Conservation (phyloP, 192 early-diverging fungal genomes). For the Phlyctochytrium arcticum region DNA sequence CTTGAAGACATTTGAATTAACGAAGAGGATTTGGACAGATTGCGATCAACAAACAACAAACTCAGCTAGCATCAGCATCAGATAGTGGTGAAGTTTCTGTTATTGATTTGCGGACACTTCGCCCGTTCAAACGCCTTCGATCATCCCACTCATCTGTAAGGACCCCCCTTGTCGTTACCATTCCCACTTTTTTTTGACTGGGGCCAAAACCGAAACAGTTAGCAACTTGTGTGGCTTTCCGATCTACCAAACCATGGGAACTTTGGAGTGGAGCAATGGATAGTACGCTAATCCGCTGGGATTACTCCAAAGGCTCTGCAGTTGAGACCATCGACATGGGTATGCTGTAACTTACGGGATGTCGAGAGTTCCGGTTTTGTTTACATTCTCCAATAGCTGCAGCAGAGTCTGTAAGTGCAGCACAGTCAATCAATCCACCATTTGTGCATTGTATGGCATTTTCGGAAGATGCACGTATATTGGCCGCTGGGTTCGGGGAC, state of each 20-base stretch:
- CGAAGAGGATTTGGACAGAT: neutral
- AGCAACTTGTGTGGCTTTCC: conserved; percentile 16
- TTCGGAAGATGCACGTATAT: neutral
- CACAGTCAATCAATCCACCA: conserved; percentile 26
- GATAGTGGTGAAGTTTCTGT: conserved; percentile 19
- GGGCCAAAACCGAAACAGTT: neutral
- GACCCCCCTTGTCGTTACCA: no score
- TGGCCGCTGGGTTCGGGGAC: conserved; percentile 23
- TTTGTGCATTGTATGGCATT: conserved; percentile 14
- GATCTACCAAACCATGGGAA: conserved; percentile 14
- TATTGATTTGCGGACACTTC: conserved; percentile 12
- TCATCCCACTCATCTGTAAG: conserved; percentile 11
- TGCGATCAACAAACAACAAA: conserved; percentile 10
- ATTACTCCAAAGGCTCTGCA: conserved; percentile 10
- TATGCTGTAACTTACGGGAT: no score
- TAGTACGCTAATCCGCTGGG: conserved; percentile 10
- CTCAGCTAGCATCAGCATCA: conserved; percentile 11
- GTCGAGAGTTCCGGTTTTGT: neutral
- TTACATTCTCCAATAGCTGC: neutral
- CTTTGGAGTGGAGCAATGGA: conserved; percentile 20
- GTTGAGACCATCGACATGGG: neutral
- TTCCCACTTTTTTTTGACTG: neutral
- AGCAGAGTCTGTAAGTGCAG: neutral
- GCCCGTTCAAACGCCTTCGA: conserved; percentile 24
- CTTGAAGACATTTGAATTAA: neutral